These are phyloP conservation scores for Saccharomycopsis vini DNA, from an alignment of 805 yeast species.

Conservation along the genomic window DNA sequence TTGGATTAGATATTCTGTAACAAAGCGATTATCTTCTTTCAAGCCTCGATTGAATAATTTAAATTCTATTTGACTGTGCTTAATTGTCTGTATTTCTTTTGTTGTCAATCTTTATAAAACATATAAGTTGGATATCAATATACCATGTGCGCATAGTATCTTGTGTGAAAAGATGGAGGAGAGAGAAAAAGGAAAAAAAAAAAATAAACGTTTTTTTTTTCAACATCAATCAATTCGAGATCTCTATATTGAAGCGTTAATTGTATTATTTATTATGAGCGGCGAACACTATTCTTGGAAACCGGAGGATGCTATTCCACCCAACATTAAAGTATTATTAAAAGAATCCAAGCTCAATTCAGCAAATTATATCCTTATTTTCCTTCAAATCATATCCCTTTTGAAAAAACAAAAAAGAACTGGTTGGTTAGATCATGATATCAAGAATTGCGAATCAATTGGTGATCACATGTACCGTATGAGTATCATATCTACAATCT, in stretches of 20 bases:
- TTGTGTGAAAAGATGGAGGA: background rate
- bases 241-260: too few species aligned
- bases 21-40: too few species aligned
- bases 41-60: too few species aligned
- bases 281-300: constrained; percentile 43
- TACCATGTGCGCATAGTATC: too few species aligned
- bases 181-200: background rate
- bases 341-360: constrained; percentile 21
- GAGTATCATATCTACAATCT: constrained; percentile 71
- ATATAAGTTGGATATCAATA: too few species aligned
- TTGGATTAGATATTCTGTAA: too few species aligned
- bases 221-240: too few species aligned
- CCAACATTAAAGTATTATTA: constrained; percentile 32
- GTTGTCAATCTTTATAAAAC: too few species aligned
- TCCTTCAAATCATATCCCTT: constrained; percentile 57
- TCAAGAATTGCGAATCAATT: constrained; percentile 47
- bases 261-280: too few species aligned
- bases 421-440: constrained; percentile 78
- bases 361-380: constrained; percentile 45
- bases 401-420: constrained; percentile 79
- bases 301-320: constrained; percentile 47
- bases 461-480: constrained; percentile 96
- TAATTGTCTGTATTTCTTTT: too few species aligned
- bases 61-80: too few species aligned
- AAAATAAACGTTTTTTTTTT: too few species aligned